A percentile compares a stretch with the other conserved stretches of the same genome.
These are phyloP conservation scores for Huntiella moniliformis DNA, from an alignment of 2,329 filamentous ascomycete genomes.

Conservation along the genomic window DNA sequence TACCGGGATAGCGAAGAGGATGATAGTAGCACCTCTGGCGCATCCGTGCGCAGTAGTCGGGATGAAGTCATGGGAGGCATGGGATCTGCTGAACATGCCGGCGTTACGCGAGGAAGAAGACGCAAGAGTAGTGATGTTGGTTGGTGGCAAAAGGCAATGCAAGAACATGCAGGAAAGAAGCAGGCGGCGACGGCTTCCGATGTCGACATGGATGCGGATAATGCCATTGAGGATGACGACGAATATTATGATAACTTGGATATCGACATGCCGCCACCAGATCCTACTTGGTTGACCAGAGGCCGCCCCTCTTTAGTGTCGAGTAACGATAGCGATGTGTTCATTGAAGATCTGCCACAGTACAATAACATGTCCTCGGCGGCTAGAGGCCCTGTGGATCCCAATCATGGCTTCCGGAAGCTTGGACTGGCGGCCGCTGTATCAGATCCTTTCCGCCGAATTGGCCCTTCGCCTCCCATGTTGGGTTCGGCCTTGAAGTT, in stretches of 20 bases:
- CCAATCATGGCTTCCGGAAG: conserved; percentile 5
- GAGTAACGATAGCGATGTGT: conserved; percentile 6
- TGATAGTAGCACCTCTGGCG: conserved; percentile 22
- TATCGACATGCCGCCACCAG: conserved; percentile 17
- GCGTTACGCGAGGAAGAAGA: conserved; percentile 19
- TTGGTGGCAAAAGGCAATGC: conserved; percentile 69
- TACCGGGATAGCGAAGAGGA: conserved; percentile 45
- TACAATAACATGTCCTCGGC: conserved; percentile 13
- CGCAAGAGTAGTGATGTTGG: conserved; percentile 44
- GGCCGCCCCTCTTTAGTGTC: conserved; percentile 3
- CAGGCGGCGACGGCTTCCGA: conserved; percentile 21
- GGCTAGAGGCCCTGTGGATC: background rate
- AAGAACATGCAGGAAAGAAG: conserved; percentile 49
- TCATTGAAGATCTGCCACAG: conserved; percentile 12
- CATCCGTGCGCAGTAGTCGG: conserved; percentile 1
- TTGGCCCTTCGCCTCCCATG: conserved; percentile 61
- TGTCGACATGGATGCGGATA: conserved; percentile 16
- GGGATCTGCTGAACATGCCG: conserved; percentile 16
- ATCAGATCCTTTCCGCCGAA: conserved; percentile 12
- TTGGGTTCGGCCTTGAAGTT: conserved; percentile 66
- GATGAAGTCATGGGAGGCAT: conserved; percentile 1
- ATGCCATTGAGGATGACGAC: conserved; percentile 7
- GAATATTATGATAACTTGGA: conserved; percentile 15
- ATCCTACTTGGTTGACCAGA: conserved; percentile 19
- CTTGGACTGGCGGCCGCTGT: background rate